phyloP scores from a whole-genome alignment of 2,329 filamentous ascomycete species.

The Cercospora canescens region DNA sequence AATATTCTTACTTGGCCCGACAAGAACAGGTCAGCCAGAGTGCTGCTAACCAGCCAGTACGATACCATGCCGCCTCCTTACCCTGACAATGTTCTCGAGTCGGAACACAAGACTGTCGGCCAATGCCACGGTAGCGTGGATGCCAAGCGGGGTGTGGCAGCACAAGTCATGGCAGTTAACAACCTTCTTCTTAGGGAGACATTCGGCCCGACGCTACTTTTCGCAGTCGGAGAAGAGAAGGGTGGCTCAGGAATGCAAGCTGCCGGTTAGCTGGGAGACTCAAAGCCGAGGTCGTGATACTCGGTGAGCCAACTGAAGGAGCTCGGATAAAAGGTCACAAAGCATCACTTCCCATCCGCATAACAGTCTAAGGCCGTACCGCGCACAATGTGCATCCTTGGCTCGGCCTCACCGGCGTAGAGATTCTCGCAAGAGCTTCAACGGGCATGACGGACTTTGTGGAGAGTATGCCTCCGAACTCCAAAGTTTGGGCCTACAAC shows the following conservation, averaged over 20 bases:
- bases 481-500: slow-evolving; percentile 85
- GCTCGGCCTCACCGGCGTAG: slow-evolving; percentile 83
- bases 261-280: slow-evolving; percentile 51
- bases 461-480: slow-evolving; percentile 68
- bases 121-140: slow-evolving; percentile 73
- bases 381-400: slow-evolving; percentile 92
- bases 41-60: slow-evolving; percentile 78
- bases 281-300: slow-evolving; percentile 68
- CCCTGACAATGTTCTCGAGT: too few species aligned
- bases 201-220: slow-evolving; percentile 53
- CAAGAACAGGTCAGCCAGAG: slow-evolving; percentile 52
- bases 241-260: slow-evolving; percentile 76
- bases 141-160: slow-evolving; percentile 60
- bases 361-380: slow-evolving; percentile 71
- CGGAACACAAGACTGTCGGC: slow-evolving; percentile 37
- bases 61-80: slow-evolving; percentile 65
- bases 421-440: slow-evolving; percentile 74
- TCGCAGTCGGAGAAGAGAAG: slow-evolving; percentile 79
- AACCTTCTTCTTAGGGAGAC: slow-evolving; percentile 46
- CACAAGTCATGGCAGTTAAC: slow-evolving; percentile 69
- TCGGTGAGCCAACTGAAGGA: slow-evolving; percentile 89
- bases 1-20: slow-evolving; percentile 73
- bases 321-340: slow-evolving; percentile 91
- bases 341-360: slow-evolving; percentile 68
- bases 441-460: slow-evolving; percentile 62